phyloP scores from a whole-genome alignment of 352 stramenopile genomes.

The Saprolegnia parasitica region DNA sequence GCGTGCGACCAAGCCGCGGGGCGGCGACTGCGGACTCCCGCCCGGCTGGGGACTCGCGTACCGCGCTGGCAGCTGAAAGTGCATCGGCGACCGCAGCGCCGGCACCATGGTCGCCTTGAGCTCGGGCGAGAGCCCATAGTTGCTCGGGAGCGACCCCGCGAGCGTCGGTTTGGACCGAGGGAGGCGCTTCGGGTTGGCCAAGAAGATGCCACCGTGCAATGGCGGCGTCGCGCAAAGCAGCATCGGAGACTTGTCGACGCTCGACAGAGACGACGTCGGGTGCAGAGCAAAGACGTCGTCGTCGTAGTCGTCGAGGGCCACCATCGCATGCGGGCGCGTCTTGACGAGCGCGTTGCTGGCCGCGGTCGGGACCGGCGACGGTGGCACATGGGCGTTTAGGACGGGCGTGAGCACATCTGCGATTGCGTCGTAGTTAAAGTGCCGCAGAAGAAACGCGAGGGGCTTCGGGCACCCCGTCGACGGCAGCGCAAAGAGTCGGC shows the following conservation, averaged over 20 bases:
- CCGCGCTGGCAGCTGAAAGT: conserved; percentile 2
- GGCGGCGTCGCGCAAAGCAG: conserved; percentile 21
- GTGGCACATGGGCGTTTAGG: neutral
- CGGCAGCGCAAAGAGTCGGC: conserved; percentile 20
- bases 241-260: conserved; percentile 13
- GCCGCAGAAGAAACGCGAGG: conserved; percentile 22
- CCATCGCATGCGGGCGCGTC: neutral
- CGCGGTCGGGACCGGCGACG: neutral
- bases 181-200: conserved; percentile 7
- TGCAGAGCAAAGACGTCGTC: conserved; percentile 19
- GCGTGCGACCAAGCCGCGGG: neutral
- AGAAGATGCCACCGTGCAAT: conserved; percentile 2
- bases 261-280: neutral
- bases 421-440: conserved; percentile 13
- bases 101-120: neutral
- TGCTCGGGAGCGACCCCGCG: neutral
- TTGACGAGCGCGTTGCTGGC: neutral
- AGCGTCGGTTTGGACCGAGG: neutral
- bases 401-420: neutral
- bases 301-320: conserved; percentile 26
- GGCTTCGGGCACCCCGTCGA: conserved; percentile 12
- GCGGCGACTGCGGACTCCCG: neutral
- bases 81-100: conserved; percentile 15
- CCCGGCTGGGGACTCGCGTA: conserved; percentile 3
- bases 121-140: conserved; percentile 25